These are phyloP conservation scores for Acanthamoeba sp. DNA, from an alignment of 208 protist genomes.

Conservation along the genomic window DNA sequence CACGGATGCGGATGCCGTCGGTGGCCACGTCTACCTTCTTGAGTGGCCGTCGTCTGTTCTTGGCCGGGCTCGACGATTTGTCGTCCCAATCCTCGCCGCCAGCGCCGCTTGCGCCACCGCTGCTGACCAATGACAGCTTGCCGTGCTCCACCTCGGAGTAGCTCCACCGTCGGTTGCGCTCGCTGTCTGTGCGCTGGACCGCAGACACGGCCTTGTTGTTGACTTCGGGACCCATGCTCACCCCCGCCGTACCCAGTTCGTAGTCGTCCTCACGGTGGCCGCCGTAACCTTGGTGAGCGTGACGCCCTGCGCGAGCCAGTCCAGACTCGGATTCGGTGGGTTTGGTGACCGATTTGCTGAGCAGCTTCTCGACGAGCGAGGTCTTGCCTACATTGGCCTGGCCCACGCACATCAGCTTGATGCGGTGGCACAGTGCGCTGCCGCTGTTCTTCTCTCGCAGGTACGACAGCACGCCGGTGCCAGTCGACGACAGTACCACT, in stretches of 20 bases:
- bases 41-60: neutral
- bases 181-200: constrained; percentile 33
- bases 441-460: constrained; percentile 22
- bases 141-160: constrained; percentile 56
- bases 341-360: constrained; percentile 63
- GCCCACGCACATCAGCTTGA: constrained; percentile 58
- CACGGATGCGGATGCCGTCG: constrained; percentile 49
- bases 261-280: no score
- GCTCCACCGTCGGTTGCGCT: constrained; percentile 36
- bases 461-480: neutral
- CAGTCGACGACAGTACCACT: neutral
- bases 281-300: no score
- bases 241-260: neutral
- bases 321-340: constrained; percentile 6
- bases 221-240: neutral
- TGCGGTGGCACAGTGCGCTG: constrained; percentile 9
- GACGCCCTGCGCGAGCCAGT: neutral
- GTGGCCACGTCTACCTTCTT: constrained; percentile 61
- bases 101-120: neutral
- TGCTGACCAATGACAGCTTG: constrained; percentile 14
- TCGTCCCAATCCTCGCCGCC: neutral
- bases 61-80: neutral
- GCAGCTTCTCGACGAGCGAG: constrained; percentile 39
- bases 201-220: neutral
- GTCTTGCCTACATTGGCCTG: constrained; percentile 71